phyloP scores from a whole-genome alignment of 192 early-diverging fungal species.

The Coemansia furcata region DNA sequence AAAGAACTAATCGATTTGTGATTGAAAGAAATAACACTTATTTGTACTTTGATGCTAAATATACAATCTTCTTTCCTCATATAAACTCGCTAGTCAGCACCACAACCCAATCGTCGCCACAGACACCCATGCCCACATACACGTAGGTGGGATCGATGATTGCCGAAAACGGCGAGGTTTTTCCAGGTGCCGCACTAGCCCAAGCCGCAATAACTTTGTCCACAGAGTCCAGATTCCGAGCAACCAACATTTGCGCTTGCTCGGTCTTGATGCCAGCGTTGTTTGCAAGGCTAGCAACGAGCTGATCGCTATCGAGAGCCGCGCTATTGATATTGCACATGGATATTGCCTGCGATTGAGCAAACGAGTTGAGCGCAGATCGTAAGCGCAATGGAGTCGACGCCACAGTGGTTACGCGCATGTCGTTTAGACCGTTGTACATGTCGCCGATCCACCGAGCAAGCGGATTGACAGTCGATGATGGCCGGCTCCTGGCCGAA shows the following conservation, averaged over 20 bases:
- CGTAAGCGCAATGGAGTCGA: constrained; percentile 9
- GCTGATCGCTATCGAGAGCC: not conserved
- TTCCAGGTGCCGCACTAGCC: not conserved
- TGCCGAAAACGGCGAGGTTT: not conserved
- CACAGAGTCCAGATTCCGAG: not conserved
- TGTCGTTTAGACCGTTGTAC: constrained; percentile 11
- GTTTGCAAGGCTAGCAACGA: not conserved
- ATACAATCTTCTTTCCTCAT: not conserved
- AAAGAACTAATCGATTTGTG: not conserved
- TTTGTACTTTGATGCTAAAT: not conserved
- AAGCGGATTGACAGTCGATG: constrained; percentile 4
- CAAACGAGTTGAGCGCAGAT: constrained; percentile 7
- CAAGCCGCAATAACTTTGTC: not conserved
- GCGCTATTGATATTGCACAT: constrained; percentile 3
- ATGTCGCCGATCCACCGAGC: constrained; percentile 8
- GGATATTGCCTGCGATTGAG: constrained; percentile 2
- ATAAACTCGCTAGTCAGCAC: constrained; percentile 15
- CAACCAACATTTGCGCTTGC: not conserved
- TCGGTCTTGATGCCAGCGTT: not conserved
- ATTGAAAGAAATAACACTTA: not conserved
- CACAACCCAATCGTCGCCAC: constrained; percentile 6
- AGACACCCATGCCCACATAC: constrained; percentile 14
- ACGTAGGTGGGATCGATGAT: not conserved
- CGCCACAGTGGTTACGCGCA: constrained; percentile 3
- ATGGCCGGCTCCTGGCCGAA: not conserved